These are phyloP conservation scores for Botryosphaeria dothidea DNA, from an alignment of 2,329 filamentous ascomycete genomes.

Conservation along the genomic window DNA sequence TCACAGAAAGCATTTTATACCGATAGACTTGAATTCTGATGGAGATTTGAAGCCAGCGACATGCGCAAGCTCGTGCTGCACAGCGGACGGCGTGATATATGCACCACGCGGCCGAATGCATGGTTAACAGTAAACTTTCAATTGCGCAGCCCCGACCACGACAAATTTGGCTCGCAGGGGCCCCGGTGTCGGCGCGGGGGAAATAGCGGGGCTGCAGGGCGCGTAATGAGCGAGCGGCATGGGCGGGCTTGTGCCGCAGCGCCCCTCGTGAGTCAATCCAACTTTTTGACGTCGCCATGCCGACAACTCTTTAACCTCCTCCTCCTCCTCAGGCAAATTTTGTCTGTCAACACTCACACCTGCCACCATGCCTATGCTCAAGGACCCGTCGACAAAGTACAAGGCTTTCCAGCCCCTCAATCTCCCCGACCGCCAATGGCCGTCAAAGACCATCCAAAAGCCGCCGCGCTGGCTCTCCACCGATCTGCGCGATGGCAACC, in stretches of 20 bases:
- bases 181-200: slow-evolving; percentile 6
- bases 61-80: neutral
- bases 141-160: neutral
- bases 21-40: neutral
- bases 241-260: neutral
- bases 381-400: slow-evolving; percentile 77
- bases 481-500: slow-evolving; percentile 89
- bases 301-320: slow-evolving; percentile 5
- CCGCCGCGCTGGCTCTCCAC: slow-evolving; percentile 89
- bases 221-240: neutral
- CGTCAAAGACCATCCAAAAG: slow-evolving; percentile 77
- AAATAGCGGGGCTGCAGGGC: slow-evolving; percentile 10
- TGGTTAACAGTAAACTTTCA: neutral
- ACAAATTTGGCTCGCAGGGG: neutral
- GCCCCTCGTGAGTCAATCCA: slow-evolving; percentile 16
- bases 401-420: slow-evolving; percentile 66
- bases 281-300: slow-evolving; percentile 14
- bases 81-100: neutral
- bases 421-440: slow-evolving; percentile 78
- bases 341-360: neutral
- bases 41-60: neutral
- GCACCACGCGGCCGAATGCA: neutral
- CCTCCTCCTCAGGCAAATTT: neutral
- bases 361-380: slow-evolving; percentile 56
- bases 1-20: neutral